These are phyloP conservation scores for Russula earlei DNA, from an alignment of 768 basidiomycete species.

Conservation along the genomic window DNA sequence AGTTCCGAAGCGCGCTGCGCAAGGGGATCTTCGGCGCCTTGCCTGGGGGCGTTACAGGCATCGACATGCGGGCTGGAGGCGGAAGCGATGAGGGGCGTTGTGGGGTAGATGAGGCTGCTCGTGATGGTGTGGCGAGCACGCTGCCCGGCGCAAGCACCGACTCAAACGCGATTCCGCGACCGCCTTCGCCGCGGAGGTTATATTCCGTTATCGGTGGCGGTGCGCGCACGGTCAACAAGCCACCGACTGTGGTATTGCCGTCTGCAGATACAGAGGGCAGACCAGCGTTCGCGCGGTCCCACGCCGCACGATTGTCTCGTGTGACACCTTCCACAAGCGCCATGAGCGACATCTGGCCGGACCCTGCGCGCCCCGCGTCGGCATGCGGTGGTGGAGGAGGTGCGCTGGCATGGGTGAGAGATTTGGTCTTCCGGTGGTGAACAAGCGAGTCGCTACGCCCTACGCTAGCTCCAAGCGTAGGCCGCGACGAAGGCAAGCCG, in stretches of 20 bases:
- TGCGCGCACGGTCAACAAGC: slow-evolving; percentile 12
- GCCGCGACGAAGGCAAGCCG: slow-evolving; percentile 1
- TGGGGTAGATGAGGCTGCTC: neutral
- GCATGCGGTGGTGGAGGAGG: too few relatives aligned
- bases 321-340: slow-evolving; percentile 59
- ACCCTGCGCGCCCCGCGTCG: neutral
- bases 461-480: neutral
- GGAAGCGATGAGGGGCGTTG: neutral
- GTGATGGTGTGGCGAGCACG: neutral
- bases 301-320: slow-evolving; percentile 28
- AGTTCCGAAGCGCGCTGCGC: slow-evolving; percentile 51
- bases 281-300: slow-evolving; percentile 18
- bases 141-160: slow-evolving; percentile 6
- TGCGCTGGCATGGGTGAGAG: neutral
- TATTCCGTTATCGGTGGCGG: slow-evolving; percentile 14
- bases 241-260: neutral
- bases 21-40: slow-evolving; percentile 38
- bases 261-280: neutral
- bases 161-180: slow-evolving; percentile 13
- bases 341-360: slow-evolving; percentile 40
- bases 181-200: slow-evolving; percentile 14
- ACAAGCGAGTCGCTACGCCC: neutral
- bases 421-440: neutral
- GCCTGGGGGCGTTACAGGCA: neutral
- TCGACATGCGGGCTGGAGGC: neutral